These are phyloP conservation scores for Lentinula novae-zelandiae DNA, from an alignment of 1,284 basidiomycete genomes.

Conservation along the genomic window DNA sequence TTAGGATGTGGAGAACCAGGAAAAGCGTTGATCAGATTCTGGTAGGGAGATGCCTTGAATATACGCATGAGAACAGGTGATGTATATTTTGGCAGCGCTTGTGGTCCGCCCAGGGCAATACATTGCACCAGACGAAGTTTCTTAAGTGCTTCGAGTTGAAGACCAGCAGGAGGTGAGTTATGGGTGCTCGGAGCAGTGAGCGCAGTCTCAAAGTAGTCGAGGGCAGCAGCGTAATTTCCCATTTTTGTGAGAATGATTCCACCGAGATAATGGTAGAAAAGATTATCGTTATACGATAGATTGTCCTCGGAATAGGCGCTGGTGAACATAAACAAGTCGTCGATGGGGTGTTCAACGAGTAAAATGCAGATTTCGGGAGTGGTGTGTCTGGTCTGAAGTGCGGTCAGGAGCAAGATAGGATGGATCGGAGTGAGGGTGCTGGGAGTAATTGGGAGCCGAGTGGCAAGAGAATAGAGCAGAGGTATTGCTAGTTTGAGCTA, in stretches of 20 bases:
- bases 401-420: slow-evolving; percentile 49
- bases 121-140: slow-evolving; percentile 70
- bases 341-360: slow-evolving; percentile 13
- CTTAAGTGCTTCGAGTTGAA: slow-evolving; percentile 85
- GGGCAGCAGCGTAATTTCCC: slow-evolving; percentile 34
- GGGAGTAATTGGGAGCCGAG: slow-evolving; percentile 52
- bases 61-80: slow-evolving; percentile 49
- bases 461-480: slow-evolving; percentile 56
- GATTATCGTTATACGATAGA: slow-evolving; percentile 52
- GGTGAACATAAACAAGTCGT: slow-evolving; percentile 10
- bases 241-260: slow-evolving; percentile 32
- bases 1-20: slow-evolving; percentile 28
- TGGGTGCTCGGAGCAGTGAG: slow-evolving; percentile 60
- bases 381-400: slow-evolving; percentile 18
- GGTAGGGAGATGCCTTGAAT: slow-evolving; percentile 63
- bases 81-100: slow-evolving; percentile 66
- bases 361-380: slow-evolving; percentile 3
- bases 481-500: slow-evolving; percentile 49
- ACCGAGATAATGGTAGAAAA: slow-evolving; percentile 74
- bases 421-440: slow-evolving; percentile 69
- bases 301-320: slow-evolving; percentile 25
- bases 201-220: slow-evolving; percentile 75
- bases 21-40: slow-evolving; percentile 56
- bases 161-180: slow-evolving; percentile 28
- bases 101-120: slow-evolving; percentile 33